Evolutionary conservation across 768 basidiomycete genomes (phyloP), one percentile per base, ranked within the genome.

Genomic region (Gelatoporia subvermispora): DNA sequence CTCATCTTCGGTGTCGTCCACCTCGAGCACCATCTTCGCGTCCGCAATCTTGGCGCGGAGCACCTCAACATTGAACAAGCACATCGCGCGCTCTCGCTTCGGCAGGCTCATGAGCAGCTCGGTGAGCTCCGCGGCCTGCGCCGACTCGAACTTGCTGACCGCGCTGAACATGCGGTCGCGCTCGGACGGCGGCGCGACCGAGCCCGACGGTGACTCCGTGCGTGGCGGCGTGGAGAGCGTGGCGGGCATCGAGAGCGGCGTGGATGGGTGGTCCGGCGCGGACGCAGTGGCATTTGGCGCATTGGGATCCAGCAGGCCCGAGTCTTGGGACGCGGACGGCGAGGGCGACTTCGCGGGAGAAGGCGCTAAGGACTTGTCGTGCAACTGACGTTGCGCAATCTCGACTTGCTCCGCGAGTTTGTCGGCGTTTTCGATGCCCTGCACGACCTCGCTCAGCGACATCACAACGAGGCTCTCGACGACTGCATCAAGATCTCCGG

Each of bases 201-300:
- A 78, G 35, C 77, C 77, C 16, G 79, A 73, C 4, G 88, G 90
- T 2, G 89, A 91, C 4, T 88, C 88, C 0, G 90, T 89, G 15
- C 90, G 81, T 11, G 90, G 87, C 2, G 90, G 88, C 0, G 87
- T 88, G 25, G 84, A 82, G n/a, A 87, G 62, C 0, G 85, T 84
- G 0, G 82, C 79, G 49, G 80, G 80, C 49, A 88, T 74, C 1
- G 89, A 91, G 11, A 92, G 79, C 1, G 90, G 90, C 0, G 90
- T 92, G 7, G 85, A 88, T 0, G 90, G 90, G 52, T 91, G 89
- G 60, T 93, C 90, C 0, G 90, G 90, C n/a, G 89, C 89, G 42
- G 86, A 88, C 2, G 89, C 90, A 3, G 87, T 89, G 2, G 87
- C 85, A 53, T 78, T 78, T 20, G 81, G 65, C 7, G 78, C 73